Evolutionary conservation across 495 filamentous ascomycete species (phyloP).

Genomic region (Evernia prunastri): DNA sequence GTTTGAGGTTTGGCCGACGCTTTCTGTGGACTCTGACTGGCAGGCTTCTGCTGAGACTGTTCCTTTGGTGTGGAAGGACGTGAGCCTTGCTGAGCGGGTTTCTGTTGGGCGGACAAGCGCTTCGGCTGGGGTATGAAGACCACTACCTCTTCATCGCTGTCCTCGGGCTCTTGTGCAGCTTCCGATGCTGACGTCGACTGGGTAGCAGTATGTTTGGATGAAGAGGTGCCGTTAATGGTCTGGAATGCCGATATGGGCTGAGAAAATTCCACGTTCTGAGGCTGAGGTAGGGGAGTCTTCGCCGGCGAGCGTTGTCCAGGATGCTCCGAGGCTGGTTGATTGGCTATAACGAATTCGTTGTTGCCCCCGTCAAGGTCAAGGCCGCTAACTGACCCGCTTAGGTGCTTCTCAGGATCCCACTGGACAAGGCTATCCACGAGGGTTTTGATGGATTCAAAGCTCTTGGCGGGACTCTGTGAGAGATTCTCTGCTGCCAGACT

Average conservation of each 20-base stretch:
- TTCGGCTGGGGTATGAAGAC: constrained; percentile 48
- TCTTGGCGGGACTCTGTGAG: background rate
- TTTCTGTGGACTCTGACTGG: constrained; percentile 3
- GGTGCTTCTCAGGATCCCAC: background rate
- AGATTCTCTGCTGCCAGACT: background rate
- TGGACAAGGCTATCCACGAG: background rate
- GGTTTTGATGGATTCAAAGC: background rate
- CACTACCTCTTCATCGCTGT: constrained; percentile 54
- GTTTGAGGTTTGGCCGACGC: constrained; percentile 12
- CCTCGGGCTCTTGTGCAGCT: constrained; percentile 15
- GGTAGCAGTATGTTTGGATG: background rate
- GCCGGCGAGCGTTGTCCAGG: background rate
- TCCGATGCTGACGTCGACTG: background rate
- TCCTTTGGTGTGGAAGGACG: constrained; percentile 21
- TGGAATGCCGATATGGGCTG: background rate
- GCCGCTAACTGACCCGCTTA: background rate
- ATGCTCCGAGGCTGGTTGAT: background rate
- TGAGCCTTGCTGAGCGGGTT: constrained; percentile 28
- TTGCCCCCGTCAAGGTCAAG: background rate
- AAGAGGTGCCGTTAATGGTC: background rate
- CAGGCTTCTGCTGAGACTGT: constrained; percentile 17
- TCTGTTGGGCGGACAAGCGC: constrained; percentile 35
- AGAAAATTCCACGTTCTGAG: background rate
- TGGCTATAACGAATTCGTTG: background rate
- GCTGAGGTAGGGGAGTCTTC: background rate